A percentile compares a stretch with the other conserved stretches of the same genome.
Conservation (phyloP, 257 asterid genomes). For the Orobanche coerulescens region DNA sequence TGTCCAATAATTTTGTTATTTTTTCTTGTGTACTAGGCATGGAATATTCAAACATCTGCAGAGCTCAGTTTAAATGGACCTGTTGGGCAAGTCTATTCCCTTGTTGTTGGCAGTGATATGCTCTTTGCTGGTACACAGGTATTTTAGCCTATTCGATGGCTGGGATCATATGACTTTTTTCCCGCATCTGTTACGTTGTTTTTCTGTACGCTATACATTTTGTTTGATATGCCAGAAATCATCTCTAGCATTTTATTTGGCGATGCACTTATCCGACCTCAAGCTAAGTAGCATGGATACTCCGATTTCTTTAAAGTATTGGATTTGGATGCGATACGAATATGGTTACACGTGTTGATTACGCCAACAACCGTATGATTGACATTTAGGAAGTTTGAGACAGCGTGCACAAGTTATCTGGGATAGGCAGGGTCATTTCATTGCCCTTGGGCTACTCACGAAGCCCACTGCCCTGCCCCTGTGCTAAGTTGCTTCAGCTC, state of each 20-base stretch:
- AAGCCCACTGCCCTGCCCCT: too few relatives aligned
- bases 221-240: neutral
- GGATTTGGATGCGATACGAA: too few relatives aligned
- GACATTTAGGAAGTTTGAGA: too few relatives aligned
- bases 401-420: too few relatives aligned
- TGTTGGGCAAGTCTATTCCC: slow-evolving; percentile 90
- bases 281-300: too few relatives aligned
- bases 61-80: slow-evolving; percentile 92
- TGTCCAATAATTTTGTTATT: slow-evolving; percentile 1
- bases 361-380: too few relatives aligned
- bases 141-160: slow-evolving; percentile 20
- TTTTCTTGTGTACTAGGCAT: slow-evolving; percentile 53
- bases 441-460: too few relatives aligned
- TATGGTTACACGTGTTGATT: too few relatives aligned
- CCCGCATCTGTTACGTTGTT: neutral
- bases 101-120: slow-evolving; percentile 73
- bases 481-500: too few relatives aligned
- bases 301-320: too few relatives aligned
- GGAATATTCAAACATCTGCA: slow-evolving; percentile 79
- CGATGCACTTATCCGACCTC: neutral
- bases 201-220: neutral
- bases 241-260: slow-evolving; percentile 5
- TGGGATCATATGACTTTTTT: slow-evolving; percentile 1
- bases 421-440: too few relatives aligned
- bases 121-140: slow-evolving; percentile 97